phyloP scores from a whole-genome alignment of 805 yeast genomes.

The Schwanniomyces occidentalis region DNA sequence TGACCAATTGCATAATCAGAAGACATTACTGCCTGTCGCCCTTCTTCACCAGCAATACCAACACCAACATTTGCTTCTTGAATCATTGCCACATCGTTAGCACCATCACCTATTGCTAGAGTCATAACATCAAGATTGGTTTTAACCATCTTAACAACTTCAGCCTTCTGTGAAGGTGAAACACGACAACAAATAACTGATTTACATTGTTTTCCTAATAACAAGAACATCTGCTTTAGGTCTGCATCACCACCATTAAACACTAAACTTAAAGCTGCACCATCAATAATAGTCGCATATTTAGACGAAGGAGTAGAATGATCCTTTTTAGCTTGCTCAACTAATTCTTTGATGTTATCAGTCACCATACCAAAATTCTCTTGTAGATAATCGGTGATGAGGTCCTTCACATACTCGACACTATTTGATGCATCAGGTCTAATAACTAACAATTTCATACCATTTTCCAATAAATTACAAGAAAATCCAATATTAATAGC shows the following conservation, averaged over 20 bases:
- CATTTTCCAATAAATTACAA: slow-evolving; percentile 66
- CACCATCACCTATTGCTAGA: slow-evolving; percentile 82
- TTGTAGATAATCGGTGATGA: slow-evolving; percentile 48
- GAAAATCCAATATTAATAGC: slow-evolving; percentile 83
- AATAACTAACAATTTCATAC: slow-evolving; percentile 70
- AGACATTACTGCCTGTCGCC: slow-evolving; percentile 84
- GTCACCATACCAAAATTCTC: slow-evolving; percentile 44
- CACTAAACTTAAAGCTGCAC: slow-evolving; percentile 55
- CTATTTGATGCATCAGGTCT: slow-evolving; percentile 56
- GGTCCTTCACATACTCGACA: slow-evolving; percentile 30
- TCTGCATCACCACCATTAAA: slow-evolving; percentile 30
- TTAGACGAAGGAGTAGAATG: slow-evolving; percentile 64
- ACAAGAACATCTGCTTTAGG: slow-evolving; percentile 53
- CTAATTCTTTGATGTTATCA: slow-evolving; percentile 34
- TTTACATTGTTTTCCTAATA: slow-evolving; percentile 72
- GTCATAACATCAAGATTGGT: slow-evolving; percentile 69
- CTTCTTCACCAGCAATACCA: slow-evolving; percentile 87
- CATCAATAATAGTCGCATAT: slow-evolving; percentile 69
- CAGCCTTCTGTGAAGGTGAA: slow-evolving; percentile 81
- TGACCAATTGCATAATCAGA: slow-evolving; percentile 84
- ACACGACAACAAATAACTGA: slow-evolving; percentile 84
- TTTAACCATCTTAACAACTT: slow-evolving; percentile 68
- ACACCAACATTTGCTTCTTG: slow-evolving; percentile 84
- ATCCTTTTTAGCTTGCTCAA: slow-evolving; percentile 53
- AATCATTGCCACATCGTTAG: slow-evolving; percentile 86